These are phyloP conservation scores for Cercophora newfieldiana DNA, from an alignment of 495 filamentous ascomycete genomes.

Conservation along the genomic window DNA sequence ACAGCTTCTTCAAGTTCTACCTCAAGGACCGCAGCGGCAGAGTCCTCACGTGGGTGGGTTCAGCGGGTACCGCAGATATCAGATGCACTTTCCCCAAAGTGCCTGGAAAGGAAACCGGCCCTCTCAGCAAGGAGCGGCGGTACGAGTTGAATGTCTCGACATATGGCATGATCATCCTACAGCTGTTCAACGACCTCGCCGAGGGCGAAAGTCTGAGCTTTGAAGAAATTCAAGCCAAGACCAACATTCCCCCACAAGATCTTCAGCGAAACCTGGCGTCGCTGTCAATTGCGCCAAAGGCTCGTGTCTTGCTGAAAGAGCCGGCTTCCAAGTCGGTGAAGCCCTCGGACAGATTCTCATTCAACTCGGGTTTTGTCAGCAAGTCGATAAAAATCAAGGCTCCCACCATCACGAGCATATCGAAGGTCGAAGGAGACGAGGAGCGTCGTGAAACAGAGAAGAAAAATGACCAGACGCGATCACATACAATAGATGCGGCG, in stretches of 20 bases:
- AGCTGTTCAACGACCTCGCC: constrained; percentile 82
- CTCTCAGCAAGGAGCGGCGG: constrained; percentile 65
- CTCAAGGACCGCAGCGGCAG: constrained; percentile 82
- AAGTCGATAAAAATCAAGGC: constrained; percentile 81
- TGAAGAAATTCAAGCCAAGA: constrained; percentile 80
- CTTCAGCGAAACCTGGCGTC: constrained; percentile 81
- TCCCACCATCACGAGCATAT: constrained; percentile 67
- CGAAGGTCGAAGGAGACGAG: constrained; percentile 80
- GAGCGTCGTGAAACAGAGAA: constrained; percentile 86
- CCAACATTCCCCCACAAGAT: constrained; percentile 77
- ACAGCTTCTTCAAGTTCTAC: constrained; percentile 90
- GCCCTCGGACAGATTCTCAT: constrained; percentile 74
- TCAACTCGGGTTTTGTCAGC: constrained; percentile 81
- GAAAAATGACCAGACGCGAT: constrained; percentile 78
- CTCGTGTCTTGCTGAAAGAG: constrained; percentile 76
- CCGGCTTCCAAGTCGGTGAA: constrained; percentile 82
- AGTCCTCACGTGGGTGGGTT: constrained; percentile 76
- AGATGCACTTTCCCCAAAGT: constrained; percentile 73
- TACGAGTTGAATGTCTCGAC: constrained; percentile 93
- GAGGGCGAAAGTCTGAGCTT: constrained; percentile 67
- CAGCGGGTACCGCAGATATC: constrained; percentile 77
- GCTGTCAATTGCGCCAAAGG: constrained; percentile 82
- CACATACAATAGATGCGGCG: constrained; percentile 79
- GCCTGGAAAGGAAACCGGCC: constrained; percentile 59
- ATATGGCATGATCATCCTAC: constrained; percentile 84